Evolutionary conservation across 2,329 filamentous ascomycete species (phyloP).

Genomic region (Fusarium caatingaense): DNA sequence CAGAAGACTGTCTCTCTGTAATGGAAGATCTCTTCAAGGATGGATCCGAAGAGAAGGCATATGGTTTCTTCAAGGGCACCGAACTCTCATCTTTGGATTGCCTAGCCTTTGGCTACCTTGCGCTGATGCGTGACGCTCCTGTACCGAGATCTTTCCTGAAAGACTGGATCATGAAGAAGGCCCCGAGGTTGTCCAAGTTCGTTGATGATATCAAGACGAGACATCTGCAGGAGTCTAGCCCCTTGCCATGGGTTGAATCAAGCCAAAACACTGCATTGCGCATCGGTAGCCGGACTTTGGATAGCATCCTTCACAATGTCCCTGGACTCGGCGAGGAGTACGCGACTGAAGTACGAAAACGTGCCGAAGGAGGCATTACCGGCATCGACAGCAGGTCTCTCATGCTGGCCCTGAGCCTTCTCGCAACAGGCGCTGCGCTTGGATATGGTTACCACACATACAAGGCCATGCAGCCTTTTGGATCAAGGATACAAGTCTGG

Average conservation of each 20-base stretch:
- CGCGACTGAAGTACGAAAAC: slow-evolving; percentile 52
- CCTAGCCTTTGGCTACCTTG: slow-evolving; percentile 81
- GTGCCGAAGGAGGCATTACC: slow-evolving; percentile 49
- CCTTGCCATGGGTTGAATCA: slow-evolving; percentile 46
- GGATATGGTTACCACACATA: slow-evolving; percentile 56
- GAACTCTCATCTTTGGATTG: slow-evolving; percentile 71
- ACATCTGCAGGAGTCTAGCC: slow-evolving; percentile 31
- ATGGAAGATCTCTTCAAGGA: slow-evolving; percentile 66
- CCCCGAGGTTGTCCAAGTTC: slow-evolving; percentile 49
- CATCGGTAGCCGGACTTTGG: slow-evolving; percentile 49
- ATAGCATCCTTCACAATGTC: slow-evolving; percentile 51
- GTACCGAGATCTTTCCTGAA: slow-evolving; percentile 58
- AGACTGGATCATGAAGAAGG: slow-evolving; percentile 54
- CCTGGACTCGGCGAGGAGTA: slow-evolving; percentile 53
- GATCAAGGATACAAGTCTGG: slow-evolving; percentile 59
- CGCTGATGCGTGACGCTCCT: slow-evolving; percentile 70
- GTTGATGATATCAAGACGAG: slow-evolving; percentile 47
- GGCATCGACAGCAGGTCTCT: slow-evolving; percentile 51
- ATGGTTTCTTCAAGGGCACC: slow-evolving; percentile 49
- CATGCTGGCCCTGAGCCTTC: slow-evolving; percentile 49
- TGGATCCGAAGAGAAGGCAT: slow-evolving; percentile 33
- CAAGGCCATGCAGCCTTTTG: slow-evolving; percentile 58
- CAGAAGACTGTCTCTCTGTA: slow-evolving; percentile 76
- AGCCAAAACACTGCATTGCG: slow-evolving; percentile 38
- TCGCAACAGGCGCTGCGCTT: slow-evolving; percentile 54